Base-by-base conservation (phyloP, 2,329 filamentous ascomycete genomes). In the Aschersonia sp. region DNA sequence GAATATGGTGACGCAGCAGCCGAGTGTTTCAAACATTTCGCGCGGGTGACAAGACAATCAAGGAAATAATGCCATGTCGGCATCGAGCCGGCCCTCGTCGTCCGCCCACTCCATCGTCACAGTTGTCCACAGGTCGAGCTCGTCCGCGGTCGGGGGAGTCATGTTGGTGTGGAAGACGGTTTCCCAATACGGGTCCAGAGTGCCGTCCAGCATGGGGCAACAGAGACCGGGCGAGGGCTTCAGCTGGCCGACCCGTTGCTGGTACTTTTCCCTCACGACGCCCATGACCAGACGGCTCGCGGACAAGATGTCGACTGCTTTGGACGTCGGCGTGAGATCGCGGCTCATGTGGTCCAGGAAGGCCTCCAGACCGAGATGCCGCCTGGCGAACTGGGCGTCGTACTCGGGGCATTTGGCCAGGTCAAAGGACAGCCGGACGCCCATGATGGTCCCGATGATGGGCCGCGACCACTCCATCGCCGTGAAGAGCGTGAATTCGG, bases 121-220 rank as follows among this genome's bases (percentile, higher is more conserved):
- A 4, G 69, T 68, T 10, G 68, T 63, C 70, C 70, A 73, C 7
- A 73, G 51, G 50, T 73, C 70, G 8, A 37, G 35, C 35, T 37
- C 8, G 8, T 37, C 35, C 12, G 8, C 35, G 8, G 35, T 12
- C 35, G 35, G 35, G 35, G 12, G 22, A 22, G 22, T 22, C 22
- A 22, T 22, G 2, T 22, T 22, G 2, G 44, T 69, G 22, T 22
- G 22, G 22, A 22, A 22, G 22, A 22, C 22, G 22, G 22, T 22
- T 22, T 22, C 22, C 22, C 22, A 22, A 2, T 22, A 73, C 33
- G 60, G 54, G n/a, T 72, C 66, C 49, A 76, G 51, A 49, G 65
- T 73, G 7, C 67, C 70, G 51, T 76, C 72, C 41, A 75, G 59
- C 68, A 76, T 71, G 11, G 73, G 73, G 50, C 73, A 77, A 5